A percentile compares a stretch with the other conserved stretches of the same genome.
phyloP scores from a whole-genome alignment of 306 rosid genomes.

The Cucumis cinereus region DNA sequence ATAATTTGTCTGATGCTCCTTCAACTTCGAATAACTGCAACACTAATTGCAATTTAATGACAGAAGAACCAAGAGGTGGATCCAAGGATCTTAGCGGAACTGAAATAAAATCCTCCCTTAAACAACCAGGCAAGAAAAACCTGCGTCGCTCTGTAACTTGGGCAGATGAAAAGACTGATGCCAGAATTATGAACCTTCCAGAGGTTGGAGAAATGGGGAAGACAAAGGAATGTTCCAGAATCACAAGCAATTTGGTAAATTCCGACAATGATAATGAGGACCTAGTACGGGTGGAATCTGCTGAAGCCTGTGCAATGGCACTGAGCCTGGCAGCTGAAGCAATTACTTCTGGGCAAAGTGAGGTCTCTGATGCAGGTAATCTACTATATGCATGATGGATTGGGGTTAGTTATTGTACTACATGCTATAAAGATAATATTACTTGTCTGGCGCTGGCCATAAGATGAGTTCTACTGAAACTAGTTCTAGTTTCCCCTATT shows the following conservation, averaged over 20 bases:
- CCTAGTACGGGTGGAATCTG: slow-evolving; percentile 33
- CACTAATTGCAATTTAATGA: slow-evolving; percentile 16
- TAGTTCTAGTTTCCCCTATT: background rate
- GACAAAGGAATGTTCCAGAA: slow-evolving; percentile 7
- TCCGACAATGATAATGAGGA: slow-evolving; percentile 22
- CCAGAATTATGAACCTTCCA: background rate
- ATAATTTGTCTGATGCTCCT: slow-evolving; percentile 27
- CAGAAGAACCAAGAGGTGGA: slow-evolving; percentile 21
- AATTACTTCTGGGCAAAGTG: slow-evolving; percentile 43
- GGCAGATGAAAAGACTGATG: slow-evolving; percentile 53
- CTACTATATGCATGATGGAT: slow-evolving; percentile 5
- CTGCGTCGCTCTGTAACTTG: slow-evolving; percentile 64
- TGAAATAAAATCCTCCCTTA: slow-evolving; percentile 52
- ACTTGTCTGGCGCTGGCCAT: background rate
- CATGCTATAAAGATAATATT: background rate
- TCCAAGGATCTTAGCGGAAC: slow-evolving; percentile 13
- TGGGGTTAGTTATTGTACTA: slow-evolving; percentile 6
- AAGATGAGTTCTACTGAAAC: background rate
- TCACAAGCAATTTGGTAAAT: background rate
- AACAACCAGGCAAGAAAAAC: slow-evolving; percentile 41
- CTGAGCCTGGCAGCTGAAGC: slow-evolving; percentile 66
- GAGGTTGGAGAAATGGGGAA: slow-evolving; percentile 20
- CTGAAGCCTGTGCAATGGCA: slow-evolving; percentile 81
- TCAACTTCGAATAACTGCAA: slow-evolving; percentile 23
- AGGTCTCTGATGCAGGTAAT: slow-evolving; percentile 61